Base-by-base conservation (phyloP, 441 rosid species). In the Viola pubescens region DNA sequence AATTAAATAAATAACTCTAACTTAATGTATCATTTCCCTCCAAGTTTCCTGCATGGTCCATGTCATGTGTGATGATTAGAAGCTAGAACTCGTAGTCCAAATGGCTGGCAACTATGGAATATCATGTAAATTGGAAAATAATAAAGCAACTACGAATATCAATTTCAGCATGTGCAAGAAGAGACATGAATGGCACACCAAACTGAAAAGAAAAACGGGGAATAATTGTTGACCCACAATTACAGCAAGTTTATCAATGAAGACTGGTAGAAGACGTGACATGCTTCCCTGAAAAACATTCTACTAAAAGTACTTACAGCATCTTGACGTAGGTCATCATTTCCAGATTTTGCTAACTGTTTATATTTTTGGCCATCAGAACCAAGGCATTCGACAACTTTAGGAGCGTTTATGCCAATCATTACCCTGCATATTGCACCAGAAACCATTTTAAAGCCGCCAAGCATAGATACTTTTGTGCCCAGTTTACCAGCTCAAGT, bases 241-340 rank as follows among this genome's bases (percentile, higher is more conserved):
- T 16, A 16, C 19, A 16, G 19, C 19, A 16, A 16, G 49, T 46
- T 46, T 10, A 10, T 9, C 10, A 46, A 12, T 11, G 16, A 48
- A 48, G 52, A n/a, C 12, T 5, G 52, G n/a, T 4, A 5, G 26
- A 9, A 48, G 7, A 48, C 7, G 5, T 48, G 6, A 48, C n/a
- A 52, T 52, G 12, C 59, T 46, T 46, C 16, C 42, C 38, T 7
- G 9, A 37, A 44, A 14, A 45, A 26, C 40, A 50, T 46, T 38
- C 59, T 39, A 48, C 34, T 45, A 14, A 39, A 54, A 64, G 72
- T 65, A 59, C 96, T 69, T 74, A 94, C 99, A 68, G 99, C 97
- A 85, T 94, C 99, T 75, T 94, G 99, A 88, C 99, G 81, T 59
- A 94, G 87, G 78, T 94, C 99, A 74, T 94, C 99, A 68, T 90